Conservation (phyloP, 2,329 filamentous ascomycete species). For the Colletotrichum scovillei region DNA sequence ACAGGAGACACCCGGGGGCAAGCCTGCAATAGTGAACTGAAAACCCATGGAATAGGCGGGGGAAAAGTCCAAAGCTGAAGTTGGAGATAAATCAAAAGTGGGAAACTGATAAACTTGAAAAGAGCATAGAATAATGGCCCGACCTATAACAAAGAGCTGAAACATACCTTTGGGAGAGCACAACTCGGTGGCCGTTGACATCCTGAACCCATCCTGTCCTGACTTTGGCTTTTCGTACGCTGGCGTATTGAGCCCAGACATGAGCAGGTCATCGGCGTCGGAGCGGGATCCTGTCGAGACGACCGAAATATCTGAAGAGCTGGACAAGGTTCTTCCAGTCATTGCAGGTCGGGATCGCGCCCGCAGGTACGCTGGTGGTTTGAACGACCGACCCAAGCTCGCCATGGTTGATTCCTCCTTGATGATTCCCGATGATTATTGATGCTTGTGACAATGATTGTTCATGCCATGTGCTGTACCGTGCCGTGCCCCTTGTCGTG, state of each 20-base stretch:
- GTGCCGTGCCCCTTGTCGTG: not conserved
- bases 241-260: conserved; percentile 46
- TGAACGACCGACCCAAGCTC: conserved; percentile 61
- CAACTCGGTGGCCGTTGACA: conserved; percentile 5
- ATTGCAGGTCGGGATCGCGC: conserved; percentile 54
- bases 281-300: conserved; percentile 45
- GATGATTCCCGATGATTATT: not conserved
- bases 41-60: not conserved
- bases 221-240: conserved; percentile 29
- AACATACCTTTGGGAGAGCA: conserved; percentile 22
- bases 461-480: not conserved
- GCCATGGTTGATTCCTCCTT: conserved; percentile 51
- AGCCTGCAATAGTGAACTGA: not conserved
- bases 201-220: conserved; percentile 4
- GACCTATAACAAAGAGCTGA: not conserved
- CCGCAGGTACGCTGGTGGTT: conserved; percentile 57
- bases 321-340: conserved; percentile 57
- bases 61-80: not conserved
- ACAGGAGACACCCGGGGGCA: not conserved
- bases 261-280: conserved; percentile 45
- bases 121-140: not conserved
- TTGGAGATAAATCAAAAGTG: not conserved
- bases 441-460: not conserved
- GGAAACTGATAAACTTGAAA: not conserved
- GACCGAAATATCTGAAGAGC: conserved; percentile 58